These are phyloP conservation scores for Paecilomyces niveus DNA, from an alignment of 2,329 filamentous ascomycete species.

Conservation along the genomic window DNA sequence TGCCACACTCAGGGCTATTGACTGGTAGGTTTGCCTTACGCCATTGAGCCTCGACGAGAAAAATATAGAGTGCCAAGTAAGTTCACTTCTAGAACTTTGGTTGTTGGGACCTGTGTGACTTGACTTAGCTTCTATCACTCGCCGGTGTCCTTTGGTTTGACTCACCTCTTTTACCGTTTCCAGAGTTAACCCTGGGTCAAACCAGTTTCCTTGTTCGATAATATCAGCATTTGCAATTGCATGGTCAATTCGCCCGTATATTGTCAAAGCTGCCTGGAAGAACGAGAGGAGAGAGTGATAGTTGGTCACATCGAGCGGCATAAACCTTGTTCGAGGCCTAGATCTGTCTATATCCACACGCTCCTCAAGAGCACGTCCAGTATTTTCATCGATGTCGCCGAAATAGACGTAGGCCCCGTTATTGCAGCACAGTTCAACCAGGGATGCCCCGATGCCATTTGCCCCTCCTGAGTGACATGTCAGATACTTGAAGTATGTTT, in stretches of 20 bases:
- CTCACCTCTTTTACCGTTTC: constrained; percentile 36
- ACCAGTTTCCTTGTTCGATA: constrained; percentile 39
- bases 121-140: constrained; percentile 1
- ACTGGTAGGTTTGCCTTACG: constrained; percentile 30
- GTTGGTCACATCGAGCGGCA: constrained; percentile 38
- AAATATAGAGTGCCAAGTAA: constrained; percentile 43
- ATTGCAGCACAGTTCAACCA: constrained; percentile 32
- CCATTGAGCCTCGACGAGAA: constrained; percentile 33
- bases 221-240: constrained; percentile 44
- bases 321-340: constrained; percentile 26
- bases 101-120: constrained; percentile 21
- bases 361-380: constrained; percentile 22
- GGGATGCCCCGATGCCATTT: constrained; percentile 39
- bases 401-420: constrained; percentile 38
- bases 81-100: constrained; percentile 42
- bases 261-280: constrained; percentile 39
- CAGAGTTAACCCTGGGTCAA: constrained; percentile 38
- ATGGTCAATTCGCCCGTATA: constrained; percentile 43
- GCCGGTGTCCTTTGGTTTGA: background rate
- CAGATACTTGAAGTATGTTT: no score
- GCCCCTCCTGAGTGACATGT: constrained; percentile 26
- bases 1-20: constrained; percentile 36
- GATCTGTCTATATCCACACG: constrained; percentile 10
- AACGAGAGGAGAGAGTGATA: constrained; percentile 42
- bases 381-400: constrained; percentile 34